A percentile compares a stretch with the other conserved stretches of the same genome.
These are phyloP conservation scores for Aureobasidium mangrovei DNA, from an alignment of 2,329 filamentous ascomycete genomes.

Conservation along the genomic window DNA sequence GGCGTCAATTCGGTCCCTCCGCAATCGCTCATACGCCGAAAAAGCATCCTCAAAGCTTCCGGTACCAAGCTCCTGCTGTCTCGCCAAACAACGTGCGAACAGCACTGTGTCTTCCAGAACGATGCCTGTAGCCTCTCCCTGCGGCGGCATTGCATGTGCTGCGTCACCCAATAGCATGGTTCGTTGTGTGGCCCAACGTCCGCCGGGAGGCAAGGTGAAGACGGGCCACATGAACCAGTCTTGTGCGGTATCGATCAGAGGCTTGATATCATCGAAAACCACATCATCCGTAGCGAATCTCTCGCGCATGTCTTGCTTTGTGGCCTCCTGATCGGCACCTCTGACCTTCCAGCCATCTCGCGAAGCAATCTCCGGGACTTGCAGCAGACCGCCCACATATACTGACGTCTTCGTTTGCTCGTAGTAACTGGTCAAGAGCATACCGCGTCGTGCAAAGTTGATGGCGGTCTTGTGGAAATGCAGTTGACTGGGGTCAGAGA, in stretches of 20 bases:
- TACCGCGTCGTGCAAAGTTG: constrained; percentile 38
- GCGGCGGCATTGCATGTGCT: constrained; percentile 44
- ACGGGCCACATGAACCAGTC: constrained; percentile 40
- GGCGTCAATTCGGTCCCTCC: constrained; percentile 36
- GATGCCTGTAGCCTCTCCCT: constrained; percentile 43
- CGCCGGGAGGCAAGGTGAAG: constrained; percentile 35
- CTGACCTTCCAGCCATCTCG: constrained; percentile 38
- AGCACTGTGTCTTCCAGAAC: constrained; percentile 46
- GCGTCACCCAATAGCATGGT: constrained; percentile 39
- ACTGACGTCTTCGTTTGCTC: constrained; percentile 29
- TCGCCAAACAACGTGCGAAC: constrained; percentile 36
- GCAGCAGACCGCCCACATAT: constrained; percentile 39
- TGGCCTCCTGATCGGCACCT: constrained; percentile 36
- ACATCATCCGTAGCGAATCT: constrained; percentile 34
- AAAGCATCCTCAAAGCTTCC: constrained; percentile 37
- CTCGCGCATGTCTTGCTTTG: constrained; percentile 32
- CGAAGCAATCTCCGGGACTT: constrained; percentile 34
- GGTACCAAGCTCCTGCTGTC: constrained; percentile 34
- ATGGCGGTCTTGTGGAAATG: constrained; percentile 37
- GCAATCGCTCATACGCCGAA: constrained; percentile 39
- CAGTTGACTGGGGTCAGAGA: constrained; percentile 14
- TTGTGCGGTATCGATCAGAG: constrained; percentile 33
- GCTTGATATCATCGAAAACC: constrained; percentile 28
- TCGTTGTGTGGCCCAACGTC: constrained; percentile 37
- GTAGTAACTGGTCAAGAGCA: constrained; percentile 37